Evolutionary conservation across 2,329 filamentous ascomycete genomes (phyloP).

Genomic region (Sporothrix variecibatus): DNA sequence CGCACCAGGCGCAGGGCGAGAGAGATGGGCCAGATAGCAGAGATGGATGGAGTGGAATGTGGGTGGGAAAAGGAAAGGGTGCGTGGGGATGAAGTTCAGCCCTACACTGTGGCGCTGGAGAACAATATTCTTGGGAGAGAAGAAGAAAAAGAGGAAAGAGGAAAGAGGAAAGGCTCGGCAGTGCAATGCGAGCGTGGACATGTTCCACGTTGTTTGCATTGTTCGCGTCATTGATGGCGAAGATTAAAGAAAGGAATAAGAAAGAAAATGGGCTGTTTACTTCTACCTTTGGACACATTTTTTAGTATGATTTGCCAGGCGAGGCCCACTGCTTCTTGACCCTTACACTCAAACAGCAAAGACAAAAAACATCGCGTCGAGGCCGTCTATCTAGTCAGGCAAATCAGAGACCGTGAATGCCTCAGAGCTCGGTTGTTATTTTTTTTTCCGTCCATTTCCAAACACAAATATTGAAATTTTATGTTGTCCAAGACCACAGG

Average conservation of each 20-base stretch:
- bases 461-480: neutral
- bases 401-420: neutral
- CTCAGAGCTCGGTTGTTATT: neutral
- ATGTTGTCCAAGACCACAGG: neutral
- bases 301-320: neutral
- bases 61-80: neutral
- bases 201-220: neutral
- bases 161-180: neutral
- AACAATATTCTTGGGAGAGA: too few relatives aligned
- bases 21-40: neutral
- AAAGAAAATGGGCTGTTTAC: neutral
- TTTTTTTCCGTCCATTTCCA: neutral
- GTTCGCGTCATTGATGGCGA: neutral
- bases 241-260: neutral
- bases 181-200: neutral
- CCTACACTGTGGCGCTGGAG: conserved; percentile 1
- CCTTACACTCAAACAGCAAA: neutral
- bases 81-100: conserved; percentile 7
- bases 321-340: neutral
- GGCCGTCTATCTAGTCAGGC: neutral
- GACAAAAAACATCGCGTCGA: neutral
- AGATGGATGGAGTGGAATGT: neutral
- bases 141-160: neutral
- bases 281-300: neutral
- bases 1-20: neutral